These are phyloP conservation scores for Rhodotorula graminis DNA, from an alignment of 768 basidiomycete species.

Conservation along the genomic window DNA sequence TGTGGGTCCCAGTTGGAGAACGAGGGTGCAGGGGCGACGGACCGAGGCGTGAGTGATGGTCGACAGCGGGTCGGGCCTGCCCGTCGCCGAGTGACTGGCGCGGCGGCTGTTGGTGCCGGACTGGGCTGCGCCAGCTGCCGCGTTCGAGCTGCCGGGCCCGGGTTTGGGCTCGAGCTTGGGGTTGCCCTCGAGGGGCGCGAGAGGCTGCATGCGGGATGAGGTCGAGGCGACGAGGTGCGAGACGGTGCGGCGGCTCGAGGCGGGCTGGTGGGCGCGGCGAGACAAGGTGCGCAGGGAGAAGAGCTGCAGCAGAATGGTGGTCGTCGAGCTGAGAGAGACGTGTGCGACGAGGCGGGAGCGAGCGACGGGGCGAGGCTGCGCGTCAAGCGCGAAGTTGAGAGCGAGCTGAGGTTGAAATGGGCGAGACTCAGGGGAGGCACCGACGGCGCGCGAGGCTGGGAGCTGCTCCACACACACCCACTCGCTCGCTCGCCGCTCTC, in stretches of 20 bases:
- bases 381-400: too few relatives aligned
- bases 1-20: background rate
- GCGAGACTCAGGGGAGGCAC: too few relatives aligned
- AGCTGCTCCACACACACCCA: too few relatives aligned
- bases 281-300: too few relatives aligned
- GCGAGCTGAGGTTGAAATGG: too few relatives aligned
- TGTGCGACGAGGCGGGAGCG: too few relatives aligned
- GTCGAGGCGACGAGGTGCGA: background rate
- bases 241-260: background rate
- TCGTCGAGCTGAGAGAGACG: too few relatives aligned
- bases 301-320: too few relatives aligned
- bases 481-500: too few relatives aligned
- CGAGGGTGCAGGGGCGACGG: background rate
- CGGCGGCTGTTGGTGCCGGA: conserved; percentile 17
- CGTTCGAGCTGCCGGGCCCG: background rate
- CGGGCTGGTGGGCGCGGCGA: background rate
- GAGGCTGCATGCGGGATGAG: conserved; percentile 2
- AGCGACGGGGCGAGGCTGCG: too few relatives aligned
- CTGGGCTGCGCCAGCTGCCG: background rate
- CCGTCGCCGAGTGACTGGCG: conserved; percentile 12
- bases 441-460: too few relatives aligned
- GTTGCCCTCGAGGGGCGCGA: conserved; percentile 19
- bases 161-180: background rate
- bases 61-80: conserved; percentile 28
- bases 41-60: conserved; percentile 32